Evolutionary conservation across 345 rosid genomes (phyloP), one percentile per base, ranked within the genome.

Genomic region (Syzygium aromaticum): DNA sequence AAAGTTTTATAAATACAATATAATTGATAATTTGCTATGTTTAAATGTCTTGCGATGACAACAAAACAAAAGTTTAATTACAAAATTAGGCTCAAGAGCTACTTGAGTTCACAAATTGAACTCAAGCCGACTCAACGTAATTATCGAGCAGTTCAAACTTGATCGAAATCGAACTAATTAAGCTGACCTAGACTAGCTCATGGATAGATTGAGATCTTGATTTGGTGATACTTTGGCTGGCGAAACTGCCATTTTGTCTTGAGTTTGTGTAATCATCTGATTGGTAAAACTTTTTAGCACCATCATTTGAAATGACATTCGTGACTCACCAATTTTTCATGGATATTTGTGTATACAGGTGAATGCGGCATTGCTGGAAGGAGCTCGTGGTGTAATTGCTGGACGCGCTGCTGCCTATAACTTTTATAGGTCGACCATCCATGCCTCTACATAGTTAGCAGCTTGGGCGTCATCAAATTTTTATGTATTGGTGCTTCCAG

Each of bases 381-480:
- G 99, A 90, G 98, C 99, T 85, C 98, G 96, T 78, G 96, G 96
- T 30, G 99, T 95, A 84, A 98, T 96, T 99, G 90, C 95, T 89
- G 99, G 99, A 23, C 98, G 98, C 43, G 43, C 43, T 88, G 97
- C 99, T 86, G 98, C 97, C 87, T 97, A 43, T 10, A 61, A 63
- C 23, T 25, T 28, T 54, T 27, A 25, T 22, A 56, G 61, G 61
- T 56, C n/a, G n/a, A n/a, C 61, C 61, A 56, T 56, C 61, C 61
- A 23, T 23, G n/a, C 23, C 25, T 49, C 6, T 6, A 10, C 52
- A 82, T 40, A 51, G 16, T 11, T 83, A 25, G 85, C 85, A 46
- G 54, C 46, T 83, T 7, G 54, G 27, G 53, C 19, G 51, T 83
- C 23, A 83, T 23, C n/a, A 53, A 49, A 83, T 82, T 46, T 8